phyloP scores from a whole-genome alignment of 495 filamentous ascomycete species.

The Barbatosphaeria neglecta region DNA sequence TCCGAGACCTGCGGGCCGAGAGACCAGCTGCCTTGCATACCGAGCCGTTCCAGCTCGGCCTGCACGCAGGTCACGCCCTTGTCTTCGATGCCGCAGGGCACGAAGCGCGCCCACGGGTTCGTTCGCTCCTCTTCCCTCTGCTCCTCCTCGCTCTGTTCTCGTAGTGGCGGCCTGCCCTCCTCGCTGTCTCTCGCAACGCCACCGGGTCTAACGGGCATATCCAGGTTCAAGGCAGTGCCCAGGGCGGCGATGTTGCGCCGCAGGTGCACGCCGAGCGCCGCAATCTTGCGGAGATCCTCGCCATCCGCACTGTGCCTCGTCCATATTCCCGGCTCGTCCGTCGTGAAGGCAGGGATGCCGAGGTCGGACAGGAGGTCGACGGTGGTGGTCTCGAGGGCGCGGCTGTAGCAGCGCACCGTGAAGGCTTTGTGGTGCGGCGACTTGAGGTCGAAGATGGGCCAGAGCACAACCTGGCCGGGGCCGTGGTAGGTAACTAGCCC shows the following conservation, averaged over 20 bases:
- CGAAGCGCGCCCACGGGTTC: slow-evolving; percentile 51
- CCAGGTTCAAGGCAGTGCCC: slow-evolving; percentile 76
- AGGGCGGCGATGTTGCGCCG: slow-evolving; percentile 73
- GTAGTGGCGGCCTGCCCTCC: neutral
- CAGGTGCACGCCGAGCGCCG: slow-evolving; percentile 81
- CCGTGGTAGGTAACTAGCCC: slow-evolving; percentile 94
- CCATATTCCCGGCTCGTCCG: slow-evolving; percentile 83
- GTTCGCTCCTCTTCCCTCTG: slow-evolving; percentile 1
- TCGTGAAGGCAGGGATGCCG: slow-evolving; percentile 49
- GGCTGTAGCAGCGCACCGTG: slow-evolving; percentile 54
- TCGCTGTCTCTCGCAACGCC: neutral
- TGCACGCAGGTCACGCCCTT: slow-evolving; percentile 60
- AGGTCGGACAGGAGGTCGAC: slow-evolving; percentile 46
- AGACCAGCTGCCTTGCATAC: neutral
- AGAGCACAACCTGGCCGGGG: slow-evolving; percentile 82
- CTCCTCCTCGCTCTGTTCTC: neutral
- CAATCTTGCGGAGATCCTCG: slow-evolving; percentile 55
- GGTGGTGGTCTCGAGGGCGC: slow-evolving; percentile 63
- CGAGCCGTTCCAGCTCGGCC: slow-evolving; percentile 9
- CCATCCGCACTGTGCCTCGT: slow-evolving; percentile 15
- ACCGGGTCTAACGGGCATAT: slow-evolving; percentile 27
- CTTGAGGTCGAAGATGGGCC: slow-evolving; percentile 68
- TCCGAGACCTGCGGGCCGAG: neutral
- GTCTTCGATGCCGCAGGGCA: slow-evolving; percentile 76
- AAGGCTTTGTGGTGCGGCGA: slow-evolving; percentile 24